Base-by-base conservation (phyloP, 306 rosid species). In the Rubus idaeus region DNA sequence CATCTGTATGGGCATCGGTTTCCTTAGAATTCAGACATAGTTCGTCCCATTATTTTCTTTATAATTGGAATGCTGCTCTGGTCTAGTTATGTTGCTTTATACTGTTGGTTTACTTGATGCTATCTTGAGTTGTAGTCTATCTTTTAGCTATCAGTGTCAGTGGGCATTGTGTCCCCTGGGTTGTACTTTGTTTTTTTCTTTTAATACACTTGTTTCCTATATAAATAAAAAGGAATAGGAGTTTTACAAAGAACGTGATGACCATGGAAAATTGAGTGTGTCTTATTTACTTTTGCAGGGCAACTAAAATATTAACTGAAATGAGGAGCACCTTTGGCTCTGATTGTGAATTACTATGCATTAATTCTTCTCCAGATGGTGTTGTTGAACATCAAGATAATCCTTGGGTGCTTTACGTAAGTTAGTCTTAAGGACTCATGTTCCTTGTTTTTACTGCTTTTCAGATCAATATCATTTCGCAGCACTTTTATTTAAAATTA, bases 261-360 rank as follows among this genome's bases (percentile, higher is more conserved):
- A 4, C 17, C 42, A 58, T 23, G 45, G 45, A 74, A 56, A 60
- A 60, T 26, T 74, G 58, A 60, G 52, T 42, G 51, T 67, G 57
- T 76, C 76, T 75, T 76, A 14, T 68, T 58, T 71, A n/a, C 63
- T 79, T 73, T 77, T 76, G 73, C 90, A 96, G 98, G 78, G 96
- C 94, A 73, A 87, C 81, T 75, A 96, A 87, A 88, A 82, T 84
- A 60, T 81, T 96, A 76, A 77, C 90, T 53, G 97, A 96, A 63
- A 92, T 92, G 98, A 87, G 85, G 90, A 87, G 80, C 74, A 78
- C 96, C 20, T 96, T 96, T 85, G 98, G 99, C 50, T 37, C 93
- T 78, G 94, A 88, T 74, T 96, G 91, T 84, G 83, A 80, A 23
- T 79, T 96, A 83, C 89, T 96, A 70, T 88, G 90, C 75, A 89